phyloP scores from a whole-genome alignment of 2,329 filamentous ascomycete genomes.

The Purpureocillium takamizusanense region DNA sequence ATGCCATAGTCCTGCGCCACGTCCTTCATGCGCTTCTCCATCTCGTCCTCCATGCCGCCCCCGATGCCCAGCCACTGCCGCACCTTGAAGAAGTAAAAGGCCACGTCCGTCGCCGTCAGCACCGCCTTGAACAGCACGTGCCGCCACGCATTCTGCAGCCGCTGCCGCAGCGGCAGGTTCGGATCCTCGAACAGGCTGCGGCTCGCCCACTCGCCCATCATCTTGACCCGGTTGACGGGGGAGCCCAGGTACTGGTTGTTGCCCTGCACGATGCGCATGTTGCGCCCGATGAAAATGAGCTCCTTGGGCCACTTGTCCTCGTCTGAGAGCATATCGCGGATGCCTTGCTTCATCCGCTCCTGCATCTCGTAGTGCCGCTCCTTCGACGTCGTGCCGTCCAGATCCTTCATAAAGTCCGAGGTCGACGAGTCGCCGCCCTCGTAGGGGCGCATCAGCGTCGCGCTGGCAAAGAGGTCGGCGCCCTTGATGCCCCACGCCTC shows the following conservation, averaged over 20 bases:
- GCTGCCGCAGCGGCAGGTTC: conserved; percentile 51
- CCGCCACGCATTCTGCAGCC: conserved; percentile 60
- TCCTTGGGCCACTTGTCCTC: conserved; percentile 85
- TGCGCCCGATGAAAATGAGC: conserved; percentile 84
- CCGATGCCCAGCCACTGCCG: conserved; percentile 69
- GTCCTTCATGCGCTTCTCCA: conserved; percentile 77
- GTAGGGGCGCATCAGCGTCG: conserved; percentile 85
- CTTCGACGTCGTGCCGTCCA: conserved; percentile 46
- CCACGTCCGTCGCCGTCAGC: conserved; percentile 65
- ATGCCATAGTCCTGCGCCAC: conserved; percentile 90
- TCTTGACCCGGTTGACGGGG: conserved; percentile 87
- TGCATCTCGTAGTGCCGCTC: conserved; percentile 89
- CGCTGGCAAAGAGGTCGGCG: conserved; percentile 83
- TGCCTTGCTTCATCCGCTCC: conserved; percentile 63
- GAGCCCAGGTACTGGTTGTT: conserved; percentile 88
- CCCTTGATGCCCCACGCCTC: conserved; percentile 79
- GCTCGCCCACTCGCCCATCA: conserved; percentile 85
- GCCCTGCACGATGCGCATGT: conserved; percentile 85
- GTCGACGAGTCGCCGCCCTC: conserved; percentile 69
- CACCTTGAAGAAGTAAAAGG: conserved; percentile 74
- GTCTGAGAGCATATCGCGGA: conserved; percentile 65
- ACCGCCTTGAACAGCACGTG: conserved; percentile 79
- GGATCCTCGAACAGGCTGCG: conserved; percentile 70
- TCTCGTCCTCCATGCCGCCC: conserved; percentile 86
- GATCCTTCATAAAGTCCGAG: conserved; percentile 56